Percentiles rank a stretch among this genome's conserved stretches.
These are phyloP conservation scores for Proliferodiscus dingleyae DNA, from an alignment of 2,329 filamentous ascomycete genomes.

Conservation along the genomic window DNA sequence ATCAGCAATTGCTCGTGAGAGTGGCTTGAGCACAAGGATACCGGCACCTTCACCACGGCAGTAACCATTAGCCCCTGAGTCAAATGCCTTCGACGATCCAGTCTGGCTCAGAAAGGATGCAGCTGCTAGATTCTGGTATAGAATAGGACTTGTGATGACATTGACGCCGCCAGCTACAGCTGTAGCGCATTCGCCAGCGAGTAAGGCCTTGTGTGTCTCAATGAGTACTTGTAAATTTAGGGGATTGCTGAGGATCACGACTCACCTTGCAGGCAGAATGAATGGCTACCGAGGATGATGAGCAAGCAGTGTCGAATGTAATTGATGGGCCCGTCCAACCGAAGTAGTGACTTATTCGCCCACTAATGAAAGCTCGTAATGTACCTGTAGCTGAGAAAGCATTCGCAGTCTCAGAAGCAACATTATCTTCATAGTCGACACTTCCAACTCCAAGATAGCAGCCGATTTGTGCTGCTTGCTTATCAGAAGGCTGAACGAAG, in stretches of 20 bases:
- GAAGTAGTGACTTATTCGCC: slow-evolving; percentile 4
- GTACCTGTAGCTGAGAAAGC: slow-evolving; percentile 6
- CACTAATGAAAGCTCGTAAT: slow-evolving; percentile 1
- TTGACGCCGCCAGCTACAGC: slow-evolving; percentile 25
- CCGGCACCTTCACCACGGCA: slow-evolving; percentile 47
- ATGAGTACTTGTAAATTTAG: no score
- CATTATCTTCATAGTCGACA: slow-evolving; percentile 5
- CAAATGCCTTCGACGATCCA: slow-evolving; percentile 36
- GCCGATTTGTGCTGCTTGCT: not conserved
- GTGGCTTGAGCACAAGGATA: slow-evolving; percentile 49
- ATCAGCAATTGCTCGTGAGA: slow-evolving; percentile 36
- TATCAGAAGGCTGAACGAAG: no score
- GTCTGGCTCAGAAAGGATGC: slow-evolving; percentile 28
- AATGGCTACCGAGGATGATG: slow-evolving; percentile 48
- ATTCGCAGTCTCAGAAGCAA: not conserved
- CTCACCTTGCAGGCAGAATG: slow-evolving; percentile 49
- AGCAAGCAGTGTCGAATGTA: slow-evolving; percentile 56
- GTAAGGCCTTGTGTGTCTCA: no score
- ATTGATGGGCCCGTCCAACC: slow-evolving; percentile 54
- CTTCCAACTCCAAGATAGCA: slow-evolving; percentile 3
- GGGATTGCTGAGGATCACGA: no score
- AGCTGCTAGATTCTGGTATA: slow-evolving; percentile 2
- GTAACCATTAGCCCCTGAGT: slow-evolving; percentile 9
- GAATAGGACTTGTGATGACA: slow-evolving; percentile 14
- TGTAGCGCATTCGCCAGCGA: no score